Percentiles rank a stretch among this genome's conserved stretches.
phyloP scores from a whole-genome alignment of 306 rosid species.

The Erythrophleum fordii region DNA sequence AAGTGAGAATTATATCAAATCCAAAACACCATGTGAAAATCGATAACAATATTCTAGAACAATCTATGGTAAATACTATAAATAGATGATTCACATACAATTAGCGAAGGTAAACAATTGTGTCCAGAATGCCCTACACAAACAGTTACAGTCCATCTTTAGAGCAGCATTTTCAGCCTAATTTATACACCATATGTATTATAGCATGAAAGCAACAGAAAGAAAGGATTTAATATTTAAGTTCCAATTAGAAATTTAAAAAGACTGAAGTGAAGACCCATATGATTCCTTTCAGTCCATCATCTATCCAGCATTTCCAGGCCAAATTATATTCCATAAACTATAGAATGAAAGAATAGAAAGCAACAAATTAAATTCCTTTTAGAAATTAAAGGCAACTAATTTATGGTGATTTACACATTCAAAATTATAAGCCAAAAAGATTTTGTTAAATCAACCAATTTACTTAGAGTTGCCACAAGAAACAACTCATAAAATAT shows the following conservation, averaged over 20 bases:
- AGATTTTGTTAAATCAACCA: background rate
- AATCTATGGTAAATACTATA: background rate
- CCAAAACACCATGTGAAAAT: slow-evolving; percentile 9
- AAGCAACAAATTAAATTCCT: background rate
- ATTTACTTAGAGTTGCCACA: background rate
- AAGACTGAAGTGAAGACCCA: background rate
- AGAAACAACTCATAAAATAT: background rate
- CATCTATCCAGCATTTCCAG: background rate
- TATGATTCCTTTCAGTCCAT: background rate
- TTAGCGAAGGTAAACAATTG: background rate
- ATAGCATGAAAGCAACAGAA: background rate
- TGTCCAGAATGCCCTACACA: background rate
- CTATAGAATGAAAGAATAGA: background rate
- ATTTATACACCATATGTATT: background rate
- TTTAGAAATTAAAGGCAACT: background rate
- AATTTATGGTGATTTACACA: background rate
- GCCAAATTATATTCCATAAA: background rate
- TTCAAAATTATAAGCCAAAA: background rate
- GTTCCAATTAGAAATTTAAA: background rate
- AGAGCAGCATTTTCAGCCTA: background rate
- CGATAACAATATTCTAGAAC: background rate
- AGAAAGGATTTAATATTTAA: background rate
- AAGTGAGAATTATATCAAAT: slow-evolving; percentile 24
- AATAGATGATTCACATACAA: background rate
- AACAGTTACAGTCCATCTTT: background rate